Conservation (phyloP, 2,329 filamentous ascomycete genomes). For the Blumeria graminis region DNA sequence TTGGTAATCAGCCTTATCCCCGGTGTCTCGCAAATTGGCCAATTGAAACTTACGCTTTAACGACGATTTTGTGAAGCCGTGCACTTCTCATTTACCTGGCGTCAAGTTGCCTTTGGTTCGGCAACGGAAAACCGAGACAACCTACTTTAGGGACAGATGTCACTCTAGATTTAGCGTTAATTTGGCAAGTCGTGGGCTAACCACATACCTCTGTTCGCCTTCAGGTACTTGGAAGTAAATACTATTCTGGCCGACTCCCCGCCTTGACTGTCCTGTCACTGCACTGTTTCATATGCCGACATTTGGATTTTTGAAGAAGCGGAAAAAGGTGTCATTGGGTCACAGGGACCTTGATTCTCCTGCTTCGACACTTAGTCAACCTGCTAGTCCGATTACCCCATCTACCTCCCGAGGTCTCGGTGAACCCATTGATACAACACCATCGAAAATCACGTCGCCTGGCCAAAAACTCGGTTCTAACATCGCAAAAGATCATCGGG, state of each 20-base stretch:
- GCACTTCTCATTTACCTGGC: too few relatives aligned
- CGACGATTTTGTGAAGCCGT: too few relatives aligned
- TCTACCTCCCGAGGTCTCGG: conserved; percentile 27
- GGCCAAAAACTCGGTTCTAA: conserved; percentile 8
- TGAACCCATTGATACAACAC: conserved; percentile 17
- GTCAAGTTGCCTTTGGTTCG: too few relatives aligned
- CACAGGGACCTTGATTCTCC: conserved; percentile 43
- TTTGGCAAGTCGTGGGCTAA: background rate
- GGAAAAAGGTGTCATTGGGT: conserved; percentile 67
- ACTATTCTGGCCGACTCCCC: conserved; percentile 8
- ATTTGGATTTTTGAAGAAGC: conserved; percentile 90
- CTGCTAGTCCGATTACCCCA: conserved; percentile 37
- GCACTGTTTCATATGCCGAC: conserved; percentile 47
- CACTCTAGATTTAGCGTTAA: background rate
- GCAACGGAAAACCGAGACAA: too few relatives aligned
- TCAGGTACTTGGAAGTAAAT: background rate
- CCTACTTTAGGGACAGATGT: background rate
- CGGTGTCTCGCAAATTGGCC: too few relatives aligned
- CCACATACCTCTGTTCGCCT: conserved; percentile 1
- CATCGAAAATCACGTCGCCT: conserved; percentile 15
- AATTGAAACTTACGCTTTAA: too few relatives aligned
- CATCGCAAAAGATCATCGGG: conserved; percentile 4
- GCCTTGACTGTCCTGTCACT: conserved; percentile 7
- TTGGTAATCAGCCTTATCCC: too few relatives aligned
- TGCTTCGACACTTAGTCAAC: conserved; percentile 39